Evolutionary conservation across 305 asterid genomes (phyloP), one percentile per base, ranked within the genome.

Genomic region (Solanum chacoense): DNA sequence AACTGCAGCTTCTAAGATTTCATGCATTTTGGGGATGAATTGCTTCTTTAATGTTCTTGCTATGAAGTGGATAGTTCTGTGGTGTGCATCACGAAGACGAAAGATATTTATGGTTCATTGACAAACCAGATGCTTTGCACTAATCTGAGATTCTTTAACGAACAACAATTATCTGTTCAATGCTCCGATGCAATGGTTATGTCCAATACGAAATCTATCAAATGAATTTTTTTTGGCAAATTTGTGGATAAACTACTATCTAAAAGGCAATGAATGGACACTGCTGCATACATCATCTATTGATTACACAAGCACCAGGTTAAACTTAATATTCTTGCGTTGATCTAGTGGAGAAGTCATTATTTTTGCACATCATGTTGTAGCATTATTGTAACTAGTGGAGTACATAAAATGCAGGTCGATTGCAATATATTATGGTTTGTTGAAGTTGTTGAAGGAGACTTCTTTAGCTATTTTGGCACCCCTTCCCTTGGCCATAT

Each of bases 401-500:
- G 14, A 29, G 72, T 12, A 81, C 40, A 81, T 11, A 26, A 24
- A 13, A 24, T 80, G 63, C 67, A 12, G 8, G 4, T 35, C 9
- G 67, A 79, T 13, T 79, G 16, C 10, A 67, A 40, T 36, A 80
- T 40, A 80, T 14, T 24, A 40, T 40, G 85, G 85, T 42, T 81
- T 16, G 38, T 42, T 28, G 11, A 28, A 42, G 86, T 20, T 45
- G 72, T 45, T 29, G 86, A 81, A 45, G 40, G 88, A 81, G 31
- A 94, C 88, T 91, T 94, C 88, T 75, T 65, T 88, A 6, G 95
- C 97, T 71, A 94, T 92, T 91, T 89, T 93, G 65, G 97, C 96
- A 69, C 97, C 97, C 89, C 97, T 91, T 65, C 92, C 94, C 91
- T 91, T 93, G 4, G 96, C 96, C 95, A 94, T 94, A 89, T 94